phyloP scores from a whole-genome alignment of 305 asterid species.

The Striga hermonthica region DNA sequence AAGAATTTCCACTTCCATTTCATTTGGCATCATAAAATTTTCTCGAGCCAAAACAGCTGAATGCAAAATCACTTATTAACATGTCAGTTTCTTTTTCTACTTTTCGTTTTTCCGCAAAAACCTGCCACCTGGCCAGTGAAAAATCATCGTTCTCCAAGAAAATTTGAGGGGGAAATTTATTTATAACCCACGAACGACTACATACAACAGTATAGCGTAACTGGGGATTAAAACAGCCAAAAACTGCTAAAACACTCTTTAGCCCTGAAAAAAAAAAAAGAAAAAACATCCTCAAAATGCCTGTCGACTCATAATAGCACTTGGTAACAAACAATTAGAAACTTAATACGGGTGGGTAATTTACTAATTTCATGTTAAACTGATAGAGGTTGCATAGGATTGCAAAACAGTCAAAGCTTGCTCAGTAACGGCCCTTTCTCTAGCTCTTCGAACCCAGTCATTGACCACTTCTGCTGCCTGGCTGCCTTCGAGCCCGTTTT shows the following conservation, averaged over 20 bases:
- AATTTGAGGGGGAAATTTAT: too few species aligned
- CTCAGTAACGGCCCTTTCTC: constrained; percentile 75
- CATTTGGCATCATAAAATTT: not conserved
- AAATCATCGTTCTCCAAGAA: not conserved
- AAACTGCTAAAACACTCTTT: not conserved
- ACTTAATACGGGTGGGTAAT: not conserved
- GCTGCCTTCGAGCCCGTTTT: constrained; percentile 73
- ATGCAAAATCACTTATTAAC: not conserved
- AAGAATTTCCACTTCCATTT: not conserved
- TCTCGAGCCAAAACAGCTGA: not conserved
- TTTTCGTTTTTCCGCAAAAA: not conserved
- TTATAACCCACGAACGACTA: not conserved
- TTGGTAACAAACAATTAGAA: not conserved
- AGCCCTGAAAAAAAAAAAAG: not conserved
- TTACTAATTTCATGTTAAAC: constrained; percentile 44
- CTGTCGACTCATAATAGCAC: not conserved
- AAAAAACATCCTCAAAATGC: not conserved
- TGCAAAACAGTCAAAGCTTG: constrained; percentile 80
- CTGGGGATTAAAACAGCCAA: not conserved
- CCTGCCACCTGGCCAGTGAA: not conserved
- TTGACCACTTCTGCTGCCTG: constrained; percentile 66
- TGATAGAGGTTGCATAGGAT: constrained; percentile 70
- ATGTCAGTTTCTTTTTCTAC: not conserved
- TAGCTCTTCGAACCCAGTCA: constrained; percentile 71
- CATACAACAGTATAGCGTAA: not conserved